Conservation (phyloP, 257 asterid genomes). For the Salvia rosmarinus region DNA sequence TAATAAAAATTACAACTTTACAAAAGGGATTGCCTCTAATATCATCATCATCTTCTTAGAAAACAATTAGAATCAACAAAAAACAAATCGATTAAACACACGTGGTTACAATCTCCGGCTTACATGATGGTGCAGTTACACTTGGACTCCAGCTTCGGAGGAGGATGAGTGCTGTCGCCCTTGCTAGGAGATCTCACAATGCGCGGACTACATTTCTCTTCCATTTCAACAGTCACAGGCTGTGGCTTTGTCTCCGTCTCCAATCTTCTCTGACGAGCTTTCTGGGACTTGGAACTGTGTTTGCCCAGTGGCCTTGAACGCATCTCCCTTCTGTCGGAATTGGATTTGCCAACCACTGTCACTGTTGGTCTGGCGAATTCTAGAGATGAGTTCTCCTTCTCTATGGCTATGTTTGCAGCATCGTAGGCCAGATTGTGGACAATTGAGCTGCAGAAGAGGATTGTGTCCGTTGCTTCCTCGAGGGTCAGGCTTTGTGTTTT, state of each 20-base stretch:
- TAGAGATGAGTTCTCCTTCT: conserved; percentile 52
- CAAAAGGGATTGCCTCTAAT: conserved; percentile 49
- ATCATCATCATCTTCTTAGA: conserved; percentile 38
- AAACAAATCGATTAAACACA: conserved; percentile 40
- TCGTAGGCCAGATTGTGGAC: conserved; percentile 81
- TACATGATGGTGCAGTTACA: conserved; percentile 93
- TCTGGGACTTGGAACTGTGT: conserved; percentile 62
- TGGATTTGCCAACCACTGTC: conserved; percentile 52
- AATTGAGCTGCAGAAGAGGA: conserved; percentile 94
- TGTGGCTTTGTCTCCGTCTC: conserved; percentile 57
- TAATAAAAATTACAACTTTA: conserved; percentile 61
- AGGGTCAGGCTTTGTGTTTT: conserved; percentile 70
- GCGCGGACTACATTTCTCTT: conserved; percentile 47
- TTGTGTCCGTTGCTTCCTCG: conserved; percentile 95
- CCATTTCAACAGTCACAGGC: conserved; percentile 37
- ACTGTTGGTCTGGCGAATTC: conserved; percentile 56
- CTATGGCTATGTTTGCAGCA: conserved; percentile 81
- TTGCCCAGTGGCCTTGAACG: conserved; percentile 54
- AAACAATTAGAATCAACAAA: conserved; percentile 55
- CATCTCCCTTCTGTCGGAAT: conserved; percentile 54
- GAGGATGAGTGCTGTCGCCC: conserved; percentile 62
- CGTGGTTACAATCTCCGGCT: conserved; percentile 27
- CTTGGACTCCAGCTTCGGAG: conserved; percentile 89
- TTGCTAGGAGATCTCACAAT: conserved; percentile 58
- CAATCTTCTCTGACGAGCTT: conserved; percentile 53